Evolutionary conservation across 805 yeast species (phyloP).

Genomic region (Suhomyces sp.): DNA sequence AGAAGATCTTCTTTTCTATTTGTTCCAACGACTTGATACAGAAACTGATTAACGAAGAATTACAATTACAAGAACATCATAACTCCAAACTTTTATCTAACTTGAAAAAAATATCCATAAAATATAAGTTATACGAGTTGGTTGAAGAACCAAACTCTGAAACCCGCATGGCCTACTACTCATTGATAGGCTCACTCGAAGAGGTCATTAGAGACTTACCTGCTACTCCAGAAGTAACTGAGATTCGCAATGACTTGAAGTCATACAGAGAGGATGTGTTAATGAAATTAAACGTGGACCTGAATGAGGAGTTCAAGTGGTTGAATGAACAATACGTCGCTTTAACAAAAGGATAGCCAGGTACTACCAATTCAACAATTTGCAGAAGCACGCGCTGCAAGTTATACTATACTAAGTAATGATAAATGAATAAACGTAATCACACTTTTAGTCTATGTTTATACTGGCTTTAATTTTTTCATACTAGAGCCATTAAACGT

Average conservation of each 20-base stretch:
- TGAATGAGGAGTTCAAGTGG: conserved; percentile 1
- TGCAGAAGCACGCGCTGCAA: too few species aligned
- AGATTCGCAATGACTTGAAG: conserved; percentile 1
- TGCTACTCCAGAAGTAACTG: background rate
- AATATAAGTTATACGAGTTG: conserved; percentile 26
- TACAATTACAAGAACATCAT: conserved; percentile 7
- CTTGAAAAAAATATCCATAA: conserved; percentile 33
- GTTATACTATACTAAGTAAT: too few species aligned
- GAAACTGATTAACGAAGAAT: conserved; percentile 14
- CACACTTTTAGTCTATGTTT: too few species aligned
- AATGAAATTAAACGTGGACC: conserved; percentile 5
- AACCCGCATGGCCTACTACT: conserved; percentile 13
- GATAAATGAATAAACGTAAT: too few species aligned
- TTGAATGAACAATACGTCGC: conserved; percentile 1
- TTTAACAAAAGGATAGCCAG: too few species aligned
- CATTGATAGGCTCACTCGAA: conserved; percentile 10
- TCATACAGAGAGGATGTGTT: conserved; percentile 9
- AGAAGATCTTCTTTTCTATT: conserved; percentile 24
- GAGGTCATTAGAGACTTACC: background rate
- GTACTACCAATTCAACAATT: too few species aligned
- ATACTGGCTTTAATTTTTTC: too few species aligned
- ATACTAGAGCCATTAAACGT: too few species aligned
- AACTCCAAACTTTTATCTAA: conserved; percentile 22
- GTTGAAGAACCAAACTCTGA: conserved; percentile 10
- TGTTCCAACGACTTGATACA: conserved; percentile 17